Base-by-base conservation (phyloP, 2,329 filamentous ascomycete genomes). In the Alternaria dauci region DNA sequence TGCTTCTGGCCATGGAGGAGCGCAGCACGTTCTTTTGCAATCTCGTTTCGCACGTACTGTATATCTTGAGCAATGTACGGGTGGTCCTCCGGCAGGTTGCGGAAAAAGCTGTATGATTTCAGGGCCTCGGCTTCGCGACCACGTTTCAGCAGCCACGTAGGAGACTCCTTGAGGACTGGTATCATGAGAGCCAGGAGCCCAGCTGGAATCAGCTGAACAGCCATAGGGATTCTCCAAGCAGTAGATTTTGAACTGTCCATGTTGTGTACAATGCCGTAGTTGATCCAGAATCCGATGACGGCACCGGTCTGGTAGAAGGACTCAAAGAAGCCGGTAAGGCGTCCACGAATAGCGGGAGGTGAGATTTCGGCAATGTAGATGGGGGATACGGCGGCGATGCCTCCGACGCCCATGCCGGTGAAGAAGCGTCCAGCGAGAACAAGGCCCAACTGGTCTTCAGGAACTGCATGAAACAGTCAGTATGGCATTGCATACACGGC, bases 281-380 rank as follows among this genome's bases (percentile, higher is more conserved):
- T 80, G 62, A 80, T 77, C 79, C 78, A 80, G 60, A 80, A 80
- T 5, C 78, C 76, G 16, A 78, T 72, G 53, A 79, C 76, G n/a
- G 87, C 88, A 28, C 89, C 85, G 0, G 85, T 80, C 76, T 90
- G 88, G 80, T 86, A 89, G 44, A 87, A 86, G 1, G 89, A 80
- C 71, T 90, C 88, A 75, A 89, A 90, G 55, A 90, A 84, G 50
- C 88, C 88, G 20, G 89, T 87, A 0, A 91, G 81, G 6, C 87
- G 83, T 18, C 88, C 88, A 65, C 88, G 84, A 46, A 90, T 84
- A 7, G 88, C 86, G 0, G 87, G 87, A 5, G 88, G 88, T 0
- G 86, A 71, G 18, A 74, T 77, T 53, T 79, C 77, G n/a, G 76
- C 71, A 47, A 79, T 78, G 60, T 77, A 78, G 30, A 77, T 78